Base-by-base conservation (phyloP, 352 stramenopile species). In the Phytophthora uliginosa region DNA sequence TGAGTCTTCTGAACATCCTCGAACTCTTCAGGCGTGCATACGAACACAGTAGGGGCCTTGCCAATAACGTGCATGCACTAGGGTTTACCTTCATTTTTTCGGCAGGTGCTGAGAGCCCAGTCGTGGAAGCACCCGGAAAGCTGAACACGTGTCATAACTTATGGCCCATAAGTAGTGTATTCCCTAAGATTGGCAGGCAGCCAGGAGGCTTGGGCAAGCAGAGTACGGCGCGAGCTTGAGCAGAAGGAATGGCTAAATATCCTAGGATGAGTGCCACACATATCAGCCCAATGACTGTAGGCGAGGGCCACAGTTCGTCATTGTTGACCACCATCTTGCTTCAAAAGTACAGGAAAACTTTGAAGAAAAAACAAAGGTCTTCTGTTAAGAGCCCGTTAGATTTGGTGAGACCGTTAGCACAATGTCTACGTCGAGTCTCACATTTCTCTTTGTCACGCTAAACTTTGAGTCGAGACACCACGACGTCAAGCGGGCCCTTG, bases 151-250 rank as follows among this genome's bases (percentile, higher is more conserved):
- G 74, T n/a, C n/a, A n/a, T n/a, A n/a, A n/a, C n/a, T n/a, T n/a
- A n/a, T n/a, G n/a, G n/a, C n/a, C 69, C 47, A 88, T 50, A 52
- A 89, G 74, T 24, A 91, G 65, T 24, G 84, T 90, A 71, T 88
- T 90, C 50, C 81, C 74, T 0, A 90, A 63, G 2, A 88, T 33
- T 3, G 81, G 82, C 12, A 90, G 63, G 24, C 78, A 89, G 8
- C 75, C 82, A 34, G 56, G 34, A n/a, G 81, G 83, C 26, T 68
- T 71, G 7, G 85, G 85, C 34, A 91, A 55, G 0, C 74, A 48
- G 38, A 66, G 48, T 36, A 82, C 57, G 8, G 70, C 74, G 47
- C 66, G 66, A 5, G 59, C 26, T 66, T 73, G 66, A 24, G 69
- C 36, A 24, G 63, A 71, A 26, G 71, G 74, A 33, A 69, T 66